A percentile compares a stretch with the other conserved stretches of the same genome.
These are phyloP conservation scores for Colletotrichum tropicicola DNA, from an alignment of 2,329 filamentous ascomycete genomes.

Conservation along the genomic window DNA sequence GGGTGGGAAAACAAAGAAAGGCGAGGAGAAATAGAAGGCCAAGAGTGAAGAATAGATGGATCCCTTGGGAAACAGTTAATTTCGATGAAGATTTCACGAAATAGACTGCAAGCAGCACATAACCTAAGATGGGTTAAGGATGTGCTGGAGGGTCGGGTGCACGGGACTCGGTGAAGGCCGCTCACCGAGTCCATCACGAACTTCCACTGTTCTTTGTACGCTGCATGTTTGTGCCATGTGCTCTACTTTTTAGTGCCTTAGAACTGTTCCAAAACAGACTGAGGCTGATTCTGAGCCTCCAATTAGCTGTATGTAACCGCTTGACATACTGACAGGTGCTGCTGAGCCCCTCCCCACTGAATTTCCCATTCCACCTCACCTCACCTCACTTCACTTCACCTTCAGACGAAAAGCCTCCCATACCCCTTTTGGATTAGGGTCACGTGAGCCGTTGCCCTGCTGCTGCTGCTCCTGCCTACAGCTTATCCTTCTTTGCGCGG, in stretches of 20 bases:
- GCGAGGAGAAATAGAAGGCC: too few species aligned
- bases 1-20: too few species aligned
- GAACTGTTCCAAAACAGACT: too few species aligned
- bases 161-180: background rate
- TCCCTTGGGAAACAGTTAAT: too few species aligned
- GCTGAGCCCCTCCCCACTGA: too few species aligned
- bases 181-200: conserved; percentile 2
- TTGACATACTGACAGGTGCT: background rate
- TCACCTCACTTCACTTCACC: conserved; percentile 1
- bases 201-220: background rate
- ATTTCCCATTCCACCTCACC: background rate
- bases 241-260: too few species aligned
- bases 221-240: background rate
- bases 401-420: background rate
- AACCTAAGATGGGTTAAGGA: too few species aligned
- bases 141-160: background rate
- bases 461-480: background rate
- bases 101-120: too few species aligned
- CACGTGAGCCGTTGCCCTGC: background rate
- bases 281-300: too few species aligned
- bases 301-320: too few species aligned
- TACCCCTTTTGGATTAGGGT: background rate
- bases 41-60: too few species aligned
- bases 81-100: too few species aligned
- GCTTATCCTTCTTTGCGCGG: background rate